A percentile compares a stretch with the other conserved stretches of the same genome.
Evolutionary conservation across 495 filamentous ascomycete genomes (phyloP).

Genomic region (Lasiosphaeria hispida): DNA sequence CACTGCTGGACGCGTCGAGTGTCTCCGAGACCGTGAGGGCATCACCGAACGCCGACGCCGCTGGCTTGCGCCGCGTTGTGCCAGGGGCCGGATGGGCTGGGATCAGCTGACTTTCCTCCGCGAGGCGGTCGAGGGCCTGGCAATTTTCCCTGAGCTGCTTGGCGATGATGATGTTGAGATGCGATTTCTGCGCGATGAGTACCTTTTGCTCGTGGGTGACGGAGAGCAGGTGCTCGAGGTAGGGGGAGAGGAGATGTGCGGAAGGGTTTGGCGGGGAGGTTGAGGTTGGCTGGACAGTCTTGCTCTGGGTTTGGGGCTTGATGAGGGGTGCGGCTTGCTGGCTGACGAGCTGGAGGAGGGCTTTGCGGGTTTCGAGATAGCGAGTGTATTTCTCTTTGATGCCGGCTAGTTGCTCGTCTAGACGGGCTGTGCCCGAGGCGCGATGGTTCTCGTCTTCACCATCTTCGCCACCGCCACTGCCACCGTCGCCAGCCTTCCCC

Average conservation of each 20-base stretch:
- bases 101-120: constrained; percentile 68
- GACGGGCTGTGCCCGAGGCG: constrained; percentile 35
- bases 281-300: constrained; percentile 22
- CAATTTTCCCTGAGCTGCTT: constrained; percentile 59
- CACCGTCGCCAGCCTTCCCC: constrained; percentile 49
- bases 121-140: constrained; percentile 56
- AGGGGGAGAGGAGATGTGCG: constrained; percentile 49
- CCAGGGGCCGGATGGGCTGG: constrained; percentile 56
- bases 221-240: constrained; percentile 52
- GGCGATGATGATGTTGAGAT: constrained; percentile 55
- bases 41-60: constrained; percentile 12
- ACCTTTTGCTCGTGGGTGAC: constrained; percentile 62
- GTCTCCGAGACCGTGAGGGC: constrained; percentile 25
- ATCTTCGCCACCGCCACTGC: constrained; percentile 39
- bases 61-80: constrained; percentile 18
- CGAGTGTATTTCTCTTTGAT: constrained; percentile 49
- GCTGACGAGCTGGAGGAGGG: constrained; percentile 38
- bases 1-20: constrained; percentile 35
- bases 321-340: constrained; percentile 28
- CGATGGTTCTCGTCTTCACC: constrained; percentile 14
- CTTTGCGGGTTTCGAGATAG: constrained; percentile 45
- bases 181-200: constrained; percentile 62
- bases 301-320: constrained; percentile 30
- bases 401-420: constrained; percentile 46
- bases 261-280: constrained; percentile 14